These are phyloP conservation scores for Ceratocystis diversiconidia DNA, from an alignment of 2,329 filamentous ascomycete genomes.

Conservation along the genomic window DNA sequence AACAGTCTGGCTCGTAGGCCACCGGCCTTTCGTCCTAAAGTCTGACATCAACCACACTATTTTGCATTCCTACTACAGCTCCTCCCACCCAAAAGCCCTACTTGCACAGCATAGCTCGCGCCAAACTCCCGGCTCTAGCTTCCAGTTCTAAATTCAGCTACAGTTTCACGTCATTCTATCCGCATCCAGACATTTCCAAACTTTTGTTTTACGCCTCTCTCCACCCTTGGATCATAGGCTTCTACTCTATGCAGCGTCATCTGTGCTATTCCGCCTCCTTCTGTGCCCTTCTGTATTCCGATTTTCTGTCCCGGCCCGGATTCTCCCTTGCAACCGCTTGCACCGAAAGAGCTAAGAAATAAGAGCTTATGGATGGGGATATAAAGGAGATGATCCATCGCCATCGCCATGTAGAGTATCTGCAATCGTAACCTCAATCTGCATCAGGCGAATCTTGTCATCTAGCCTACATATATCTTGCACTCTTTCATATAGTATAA, in stretches of 20 bases:
- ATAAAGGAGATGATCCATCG: background rate
- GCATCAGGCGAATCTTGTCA: background rate
- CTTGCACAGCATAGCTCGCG: background rate
- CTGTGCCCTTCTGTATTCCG: background rate
- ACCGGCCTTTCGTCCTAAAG: background rate
- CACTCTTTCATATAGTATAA: background rate
- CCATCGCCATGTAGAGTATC: background rate
- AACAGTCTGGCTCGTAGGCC: background rate
- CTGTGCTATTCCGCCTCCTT: background rate
- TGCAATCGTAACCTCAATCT: background rate
- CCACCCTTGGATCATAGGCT: background rate
- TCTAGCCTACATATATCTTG: background rate
- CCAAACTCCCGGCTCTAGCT: background rate
- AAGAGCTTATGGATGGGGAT: background rate
- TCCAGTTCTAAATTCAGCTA: background rate
- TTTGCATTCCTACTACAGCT: background rate
- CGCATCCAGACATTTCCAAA: conserved; percentile 4
- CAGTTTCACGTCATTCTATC: background rate
- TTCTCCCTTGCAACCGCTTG: background rate
- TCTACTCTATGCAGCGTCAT: background rate
- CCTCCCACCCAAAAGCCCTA: background rate
- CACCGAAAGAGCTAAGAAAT: background rate
- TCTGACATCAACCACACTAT: background rate
- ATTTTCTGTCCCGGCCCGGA: background rate
- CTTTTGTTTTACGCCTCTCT: background rate